These are phyloP conservation scores for Lachnum nothofagi DNA, from an alignment of 2,329 filamentous ascomycete species.

Conservation along the genomic window DNA sequence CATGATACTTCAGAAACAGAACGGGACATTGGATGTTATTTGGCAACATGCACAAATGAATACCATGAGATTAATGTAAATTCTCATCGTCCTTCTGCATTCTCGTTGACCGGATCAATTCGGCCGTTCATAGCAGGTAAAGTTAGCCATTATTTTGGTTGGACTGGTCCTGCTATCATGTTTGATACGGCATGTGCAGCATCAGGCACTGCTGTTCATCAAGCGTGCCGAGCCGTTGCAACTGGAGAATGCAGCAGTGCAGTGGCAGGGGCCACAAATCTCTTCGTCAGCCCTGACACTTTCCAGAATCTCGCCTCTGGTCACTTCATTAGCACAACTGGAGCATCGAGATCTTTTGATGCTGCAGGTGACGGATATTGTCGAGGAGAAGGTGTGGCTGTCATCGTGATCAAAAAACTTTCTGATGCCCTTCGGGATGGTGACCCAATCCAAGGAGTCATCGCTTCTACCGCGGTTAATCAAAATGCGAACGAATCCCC, in stretches of 20 bases:
- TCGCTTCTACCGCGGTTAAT: slow-evolving; percentile 49
- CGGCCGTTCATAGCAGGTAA: slow-evolving; percentile 25
- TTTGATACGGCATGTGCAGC: slow-evolving; percentile 55
- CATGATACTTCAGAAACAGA: slow-evolving; percentile 35
- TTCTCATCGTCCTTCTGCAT: slow-evolving; percentile 17
- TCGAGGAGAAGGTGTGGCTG: slow-evolving; percentile 55
- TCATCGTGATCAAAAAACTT: slow-evolving; percentile 40
- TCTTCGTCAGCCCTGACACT: slow-evolving; percentile 20
- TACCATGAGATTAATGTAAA: slow-evolving; percentile 20
- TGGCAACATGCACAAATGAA: slow-evolving; percentile 14
- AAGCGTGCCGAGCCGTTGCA: slow-evolving; percentile 46
- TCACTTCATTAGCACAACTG: slow-evolving; percentile 11
- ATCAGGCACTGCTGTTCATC: slow-evolving; percentile 48
- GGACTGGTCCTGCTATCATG: slow-evolving; percentile 48
- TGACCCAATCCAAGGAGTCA: slow-evolving; percentile 52
- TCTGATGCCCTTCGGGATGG: slow-evolving; percentile 46
- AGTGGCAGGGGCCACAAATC: slow-evolving; percentile 38
- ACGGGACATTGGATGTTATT: slow-evolving; percentile 14
- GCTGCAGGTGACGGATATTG: slow-evolving; percentile 56
- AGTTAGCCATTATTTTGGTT: slow-evolving; percentile 30
- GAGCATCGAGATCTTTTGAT: slow-evolving; percentile 48
- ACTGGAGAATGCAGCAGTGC: slow-evolving; percentile 35
- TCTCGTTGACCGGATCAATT: slow-evolving; percentile 16
- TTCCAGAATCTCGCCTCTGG: slow-evolving; percentile 4
- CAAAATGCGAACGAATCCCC: slow-evolving; percentile 11